Base-by-base conservation (phyloP, 108 stramenopile genomes). In the Fistulifera solaris region DNA sequence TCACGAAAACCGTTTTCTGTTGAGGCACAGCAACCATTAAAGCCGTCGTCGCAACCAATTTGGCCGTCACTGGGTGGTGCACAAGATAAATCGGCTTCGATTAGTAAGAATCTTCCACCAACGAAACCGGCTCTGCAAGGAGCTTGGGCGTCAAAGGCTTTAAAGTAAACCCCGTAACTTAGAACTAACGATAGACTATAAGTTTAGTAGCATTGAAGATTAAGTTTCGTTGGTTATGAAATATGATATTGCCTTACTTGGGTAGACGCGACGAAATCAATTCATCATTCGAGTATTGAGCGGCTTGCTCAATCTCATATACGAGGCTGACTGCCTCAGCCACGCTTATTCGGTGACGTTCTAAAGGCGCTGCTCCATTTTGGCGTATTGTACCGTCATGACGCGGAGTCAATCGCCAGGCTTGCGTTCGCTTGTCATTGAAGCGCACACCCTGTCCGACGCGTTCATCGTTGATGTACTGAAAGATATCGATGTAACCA, bases 381-480 rank as follows among this genome's bases (percentile, higher is more conserved):
- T 51, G 50, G 6, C 24, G 50, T 3, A 21, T 41, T 4, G 19
- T 8, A 8, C 31, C 31, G 8, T 35, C 31, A 35, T 35, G 3
- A 6, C 31, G 31, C 31, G 3, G 31, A 3, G 31, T 18, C 23
- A 57, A 44, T 43, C 27, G 39, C 83, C 79, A 85, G 3, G 79
- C 76, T 52, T 81, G 78, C 31, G 72, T 76, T 15, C 79, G 73
- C 40, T 76, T 62, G 19, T 68, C 59, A 35, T 65, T 69, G 77
- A 77, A 85, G n/a, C 79, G 71, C 8, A 85, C 79, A 12, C 79
- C 79, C 38, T 63, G 62, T 2, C 70, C 66, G 0, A 59, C 73
- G 19, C 78, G 67, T 8, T 51, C 16, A 58, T 78, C 74, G 48
- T 71, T 57, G 38, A 61, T 64, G 38, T 77, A 85, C 40, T 74